Percentiles rank a stretch among this genome's conserved stretches.
These are phyloP conservation scores for Dianthus caryophyllus DNA, from an alignment of 148 eudicot genomes.

Conservation along the genomic window DNA sequence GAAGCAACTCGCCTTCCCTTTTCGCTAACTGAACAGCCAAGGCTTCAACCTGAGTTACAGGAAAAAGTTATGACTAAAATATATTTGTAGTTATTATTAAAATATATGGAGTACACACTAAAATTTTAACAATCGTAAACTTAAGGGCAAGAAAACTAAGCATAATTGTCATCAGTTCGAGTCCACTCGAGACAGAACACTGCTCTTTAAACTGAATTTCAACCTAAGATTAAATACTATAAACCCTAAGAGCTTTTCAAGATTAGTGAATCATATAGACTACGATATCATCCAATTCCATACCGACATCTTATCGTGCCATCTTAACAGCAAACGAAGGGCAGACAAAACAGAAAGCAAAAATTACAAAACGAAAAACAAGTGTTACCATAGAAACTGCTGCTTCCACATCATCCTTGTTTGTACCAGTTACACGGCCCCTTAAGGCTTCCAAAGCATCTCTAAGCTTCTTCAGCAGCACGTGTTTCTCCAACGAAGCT, in stretches of 20 bases:
- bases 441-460: constrained; percentile 88
- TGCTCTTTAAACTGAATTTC: not conserved
- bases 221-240: not conserved
- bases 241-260: not conserved
- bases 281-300: not conserved
- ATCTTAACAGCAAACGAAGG: not conserved
- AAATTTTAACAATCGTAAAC: no score
- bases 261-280: not conserved
- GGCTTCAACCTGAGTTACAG: constrained; percentile 76
- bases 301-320: not conserved
- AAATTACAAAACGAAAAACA: not conserved
- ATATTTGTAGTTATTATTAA: not conserved
- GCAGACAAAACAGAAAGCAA: not conserved
- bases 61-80: constrained; percentile 7
- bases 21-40: constrained; percentile 87
- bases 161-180: not conserved
- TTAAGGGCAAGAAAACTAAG: not conserved
- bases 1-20: constrained; percentile 94
- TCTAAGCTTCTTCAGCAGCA: constrained; percentile 85
- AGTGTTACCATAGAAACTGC: constrained; percentile 84
- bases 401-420: constrained; percentile 83
- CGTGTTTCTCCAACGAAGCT: constrained; percentile 92
- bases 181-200: not conserved
- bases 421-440: constrained; percentile 87
- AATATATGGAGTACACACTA: no score